phyloP scores from a whole-genome alignment of 1,284 basidiomycete genomes.

The Leucoagaricus sp. region DNA sequence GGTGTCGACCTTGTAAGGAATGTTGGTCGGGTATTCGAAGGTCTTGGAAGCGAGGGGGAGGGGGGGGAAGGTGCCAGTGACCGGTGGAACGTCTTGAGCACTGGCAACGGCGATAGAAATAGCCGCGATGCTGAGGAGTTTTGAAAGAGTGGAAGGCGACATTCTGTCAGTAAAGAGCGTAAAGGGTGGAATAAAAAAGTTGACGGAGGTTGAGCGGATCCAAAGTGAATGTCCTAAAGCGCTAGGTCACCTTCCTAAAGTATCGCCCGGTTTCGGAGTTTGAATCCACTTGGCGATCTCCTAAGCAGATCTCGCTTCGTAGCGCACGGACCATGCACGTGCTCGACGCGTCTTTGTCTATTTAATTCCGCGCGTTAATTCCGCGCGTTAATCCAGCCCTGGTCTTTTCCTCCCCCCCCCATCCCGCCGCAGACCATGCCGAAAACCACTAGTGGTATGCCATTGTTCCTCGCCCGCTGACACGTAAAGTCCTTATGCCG shows the following conservation, averaged over 20 bases:
- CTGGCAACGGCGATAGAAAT: constrained; percentile 17
- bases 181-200: constrained; percentile 15
- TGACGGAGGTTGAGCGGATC: constrained; percentile 3
- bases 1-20: constrained; percentile 40
- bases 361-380: neutral
- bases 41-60: constrained; percentile 54
- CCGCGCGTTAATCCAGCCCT: neutral
- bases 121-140: constrained; percentile 21
- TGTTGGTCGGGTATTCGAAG: constrained; percentile 48
- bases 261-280: constrained; percentile 9
- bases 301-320: neutral
- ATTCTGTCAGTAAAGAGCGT: constrained; percentile 16
- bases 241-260: constrained; percentile 1
- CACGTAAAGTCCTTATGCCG: no score
- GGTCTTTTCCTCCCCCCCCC: neutral
- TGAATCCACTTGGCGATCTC: constrained; percentile 4
- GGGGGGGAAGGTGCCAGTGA: constrained; percentile 39
- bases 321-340: constrained; percentile 12
- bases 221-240: constrained; percentile 1
- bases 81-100: constrained; percentile 21
- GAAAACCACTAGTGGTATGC: constrained; percentile 33
- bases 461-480: neutral
- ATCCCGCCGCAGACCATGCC: constrained; percentile 26
- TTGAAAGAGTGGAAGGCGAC: constrained; percentile 27
- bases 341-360: neutral